Evolutionary conservation across 148 eudicot species (phyloP), one percentile per base, ranked within the genome.

Genomic region (Fallopia convolvulus): DNA sequence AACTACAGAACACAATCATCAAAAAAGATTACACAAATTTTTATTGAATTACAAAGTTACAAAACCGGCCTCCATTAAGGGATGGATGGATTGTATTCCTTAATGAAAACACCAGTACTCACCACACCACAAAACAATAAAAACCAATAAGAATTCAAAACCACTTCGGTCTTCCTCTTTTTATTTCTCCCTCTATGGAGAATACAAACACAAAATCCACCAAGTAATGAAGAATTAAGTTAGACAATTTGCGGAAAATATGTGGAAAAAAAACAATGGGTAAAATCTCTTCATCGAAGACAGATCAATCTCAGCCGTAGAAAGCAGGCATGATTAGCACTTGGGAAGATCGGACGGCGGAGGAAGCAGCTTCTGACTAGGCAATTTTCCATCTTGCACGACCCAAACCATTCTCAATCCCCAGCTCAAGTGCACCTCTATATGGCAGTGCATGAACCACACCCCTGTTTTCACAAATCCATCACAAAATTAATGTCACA

Each of bases 381-480:
- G 90, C 3, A 84, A 82, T 15, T 88, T 52, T 0, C 94, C 94
- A 72, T 90, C 89, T 39, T 80, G 76, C 1, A 87, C 90, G 10
- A 90, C n/a, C 88, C 88, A 90, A n/a, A 85, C 94, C 90, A 90
- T 90, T 77, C 53, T 89, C 74, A 88, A 70, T 23, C 91, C 94
- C 94, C 94, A 90, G 75, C 90, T 88, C 65, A 87, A 8, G 60
- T 90, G 94, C 41, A 88, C 89, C 0, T 90, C 94, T 26, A 90
- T 85, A 68, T 90, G 93, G 58, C 93, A 90, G 55, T 90, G 93
- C 91, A 88, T 88, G 76, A 87, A 83, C 91, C 94, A 90, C 26
- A 85, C 88, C 26, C 89, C 92, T 89, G 68, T 78, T 75, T 74
- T 32, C 8, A 18, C 17, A 55, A 17, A 26, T 17, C 17, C 53